phyloP scores from a whole-genome alignment of 768 basidiomycete genomes.

The Inosperma sp. region DNA sequence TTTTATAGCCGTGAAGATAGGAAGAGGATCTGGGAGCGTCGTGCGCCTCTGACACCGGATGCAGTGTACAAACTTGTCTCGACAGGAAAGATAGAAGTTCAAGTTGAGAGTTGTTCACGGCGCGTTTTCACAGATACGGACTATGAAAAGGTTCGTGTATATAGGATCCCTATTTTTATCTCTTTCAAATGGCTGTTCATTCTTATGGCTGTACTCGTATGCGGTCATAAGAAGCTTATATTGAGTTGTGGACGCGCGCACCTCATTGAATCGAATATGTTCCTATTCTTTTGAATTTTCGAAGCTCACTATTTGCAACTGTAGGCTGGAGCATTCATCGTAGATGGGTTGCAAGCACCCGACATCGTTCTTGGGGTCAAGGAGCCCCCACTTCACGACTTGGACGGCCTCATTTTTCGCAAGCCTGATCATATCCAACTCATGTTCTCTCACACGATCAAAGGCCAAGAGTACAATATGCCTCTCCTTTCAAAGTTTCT shows the following conservation, averaged over 20 bases:
- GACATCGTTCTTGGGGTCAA: conserved; percentile 88
- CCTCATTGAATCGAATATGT: background rate
- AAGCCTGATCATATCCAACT: conserved; percentile 58
- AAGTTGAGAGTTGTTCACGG: conserved; percentile 72
- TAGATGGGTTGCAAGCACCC: conserved; percentile 49
- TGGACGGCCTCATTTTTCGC: conserved; percentile 42
- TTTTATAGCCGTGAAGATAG: conserved; percentile 66
- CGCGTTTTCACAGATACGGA: conserved; percentile 64
- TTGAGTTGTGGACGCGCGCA: no score
- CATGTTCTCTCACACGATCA: conserved; percentile 91
- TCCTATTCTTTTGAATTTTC: background rate
- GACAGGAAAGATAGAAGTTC: conserved; percentile 55
- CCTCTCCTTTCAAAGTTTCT: conserved; percentile 67
- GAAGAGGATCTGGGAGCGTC: conserved; percentile 77
- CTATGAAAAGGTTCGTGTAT: conserved; percentile 51
- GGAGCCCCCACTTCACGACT: conserved; percentile 66
- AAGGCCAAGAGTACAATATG: conserved; percentile 85
- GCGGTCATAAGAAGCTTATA: no score
- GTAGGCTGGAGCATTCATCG: conserved; percentile 76
- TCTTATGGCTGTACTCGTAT: background rate
- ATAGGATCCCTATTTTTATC: conserved; percentile 15
- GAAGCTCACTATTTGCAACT: background rate
- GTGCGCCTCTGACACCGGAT: conserved; percentile 77
- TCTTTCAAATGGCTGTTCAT: background rate
- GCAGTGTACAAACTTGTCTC: conserved; percentile 59